These are phyloP conservation scores for Cadophora sp. DNA, from an alignment of 2,329 filamentous ascomycete genomes.

Conservation along the genomic window DNA sequence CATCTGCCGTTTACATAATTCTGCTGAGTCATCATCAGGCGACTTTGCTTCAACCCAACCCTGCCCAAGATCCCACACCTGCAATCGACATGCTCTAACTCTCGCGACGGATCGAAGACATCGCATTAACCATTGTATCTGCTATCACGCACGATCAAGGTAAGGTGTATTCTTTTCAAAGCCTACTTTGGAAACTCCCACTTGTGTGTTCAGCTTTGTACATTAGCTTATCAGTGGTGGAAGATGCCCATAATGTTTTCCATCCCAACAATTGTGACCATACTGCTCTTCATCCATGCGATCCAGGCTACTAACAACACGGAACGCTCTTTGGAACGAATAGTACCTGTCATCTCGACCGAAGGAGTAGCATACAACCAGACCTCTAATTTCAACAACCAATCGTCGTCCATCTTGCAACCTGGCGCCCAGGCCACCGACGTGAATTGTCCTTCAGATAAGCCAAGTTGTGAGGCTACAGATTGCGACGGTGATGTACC, in stretches of 20 bases:
- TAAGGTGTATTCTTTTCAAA: neutral
- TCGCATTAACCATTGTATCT: neutral
- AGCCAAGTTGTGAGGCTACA: neutral
- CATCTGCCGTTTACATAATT: too few species aligned
- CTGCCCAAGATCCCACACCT: neutral
- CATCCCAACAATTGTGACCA: too few species aligned
- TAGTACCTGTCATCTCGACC: neutral
- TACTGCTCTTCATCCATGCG: too few species aligned
- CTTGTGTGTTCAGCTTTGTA: neutral
- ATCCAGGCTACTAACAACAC: neutral
- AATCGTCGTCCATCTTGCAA: neutral
- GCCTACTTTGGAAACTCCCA: neutral
- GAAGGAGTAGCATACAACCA: neutral
- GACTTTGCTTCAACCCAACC: too few species aligned
- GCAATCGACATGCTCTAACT: neutral
- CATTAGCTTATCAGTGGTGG: neutral
- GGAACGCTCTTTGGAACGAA: neutral
- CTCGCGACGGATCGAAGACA: neutral
- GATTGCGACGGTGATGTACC: neutral
- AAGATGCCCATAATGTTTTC: neutral
- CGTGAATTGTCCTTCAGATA: neutral
- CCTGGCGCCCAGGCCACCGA: neutral
- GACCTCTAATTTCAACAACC: neutral
- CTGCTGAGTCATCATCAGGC: too few species aligned
- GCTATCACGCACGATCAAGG: neutral